Conservation (phyloP, 2,329 filamentous ascomycete genomes). For the Neurospora sp. region DNA sequence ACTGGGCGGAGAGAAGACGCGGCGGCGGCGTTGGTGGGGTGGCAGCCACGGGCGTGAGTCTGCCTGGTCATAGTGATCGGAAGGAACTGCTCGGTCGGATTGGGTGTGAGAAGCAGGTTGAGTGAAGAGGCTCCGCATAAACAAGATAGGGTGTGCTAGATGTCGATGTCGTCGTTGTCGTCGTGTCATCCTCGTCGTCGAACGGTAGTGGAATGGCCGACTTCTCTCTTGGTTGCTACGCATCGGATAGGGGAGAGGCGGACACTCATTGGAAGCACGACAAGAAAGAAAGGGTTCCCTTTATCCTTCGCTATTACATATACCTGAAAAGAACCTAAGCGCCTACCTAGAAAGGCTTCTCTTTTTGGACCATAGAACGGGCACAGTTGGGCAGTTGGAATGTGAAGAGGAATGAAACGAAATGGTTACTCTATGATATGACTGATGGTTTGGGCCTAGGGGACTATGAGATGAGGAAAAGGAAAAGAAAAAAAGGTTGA, state of each 20-base stretch:
- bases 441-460: neutral
- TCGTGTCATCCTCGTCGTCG: neutral
- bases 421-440: neutral
- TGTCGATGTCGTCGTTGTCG: neutral
- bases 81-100: slow-evolving; percentile 77
- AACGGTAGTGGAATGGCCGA: neutral
- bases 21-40: slow-evolving; percentile 27
- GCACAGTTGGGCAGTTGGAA: neutral
- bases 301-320: neutral
- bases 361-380: neutral
- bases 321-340: neutral
- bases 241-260: neutral
- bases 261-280: neutral
- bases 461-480: neutral
- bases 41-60: slow-evolving; percentile 50
- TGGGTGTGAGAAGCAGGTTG: slow-evolving; percentile 69
- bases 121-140: slow-evolving; percentile 24
- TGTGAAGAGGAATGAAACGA: neutral
- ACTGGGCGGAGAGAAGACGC: slow-evolving; percentile 45
- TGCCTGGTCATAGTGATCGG: slow-evolving; percentile 62
- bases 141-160: neutral
- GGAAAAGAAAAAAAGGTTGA: neutral
- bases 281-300: neutral
- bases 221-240: neutral
- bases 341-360: neutral